Conservation (phyloP, 2,329 filamentous ascomycete species). For the Kalmusia sp. region DNA sequence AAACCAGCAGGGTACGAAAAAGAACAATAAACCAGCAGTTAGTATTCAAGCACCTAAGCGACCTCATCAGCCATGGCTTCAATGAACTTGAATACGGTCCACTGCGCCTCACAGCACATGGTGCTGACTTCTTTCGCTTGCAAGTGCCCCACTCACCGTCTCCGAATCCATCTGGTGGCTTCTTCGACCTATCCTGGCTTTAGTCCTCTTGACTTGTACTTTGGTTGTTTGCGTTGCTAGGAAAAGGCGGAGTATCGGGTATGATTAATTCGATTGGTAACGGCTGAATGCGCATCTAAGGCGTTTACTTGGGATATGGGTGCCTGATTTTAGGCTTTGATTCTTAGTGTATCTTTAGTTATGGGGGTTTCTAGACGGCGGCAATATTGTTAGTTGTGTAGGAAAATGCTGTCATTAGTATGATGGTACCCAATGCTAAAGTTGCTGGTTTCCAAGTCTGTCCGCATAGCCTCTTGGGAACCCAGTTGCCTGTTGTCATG, state of each 20-base stretch:
- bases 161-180: slow-evolving; percentile 30
- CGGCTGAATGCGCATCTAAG: not conserved
- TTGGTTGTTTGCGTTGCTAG: slow-evolving; percentile 23
- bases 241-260: slow-evolving; percentile 13
- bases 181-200: slow-evolving; percentile 25
- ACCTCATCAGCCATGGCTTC: slow-evolving; percentile 7
- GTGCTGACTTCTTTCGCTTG: slow-evolving; percentile 32
- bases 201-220: slow-evolving; percentile 23
- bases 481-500: no score
- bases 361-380: not conserved
- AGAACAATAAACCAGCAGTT: slow-evolving; percentile 54
- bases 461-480: no score
- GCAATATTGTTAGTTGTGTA: not conserved
- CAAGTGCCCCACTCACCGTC: slow-evolving; percentile 38
- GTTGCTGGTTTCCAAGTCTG: no score
- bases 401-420: not conserved
- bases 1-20: slow-evolving; percentile 88
- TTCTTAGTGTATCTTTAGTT: slow-evolving; percentile 2
- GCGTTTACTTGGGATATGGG: not conserved
- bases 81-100: not conserved
- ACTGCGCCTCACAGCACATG: slow-evolving; percentile 15
- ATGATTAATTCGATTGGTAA: slow-evolving; percentile 1
- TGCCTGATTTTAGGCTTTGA: not conserved
- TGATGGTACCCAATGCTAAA: no score
- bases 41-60: slow-evolving; percentile 16